These are phyloP conservation scores for Harringtonia lauricola DNA, from an alignment of 2,329 filamentous ascomycete species.

Conservation along the genomic window DNA sequence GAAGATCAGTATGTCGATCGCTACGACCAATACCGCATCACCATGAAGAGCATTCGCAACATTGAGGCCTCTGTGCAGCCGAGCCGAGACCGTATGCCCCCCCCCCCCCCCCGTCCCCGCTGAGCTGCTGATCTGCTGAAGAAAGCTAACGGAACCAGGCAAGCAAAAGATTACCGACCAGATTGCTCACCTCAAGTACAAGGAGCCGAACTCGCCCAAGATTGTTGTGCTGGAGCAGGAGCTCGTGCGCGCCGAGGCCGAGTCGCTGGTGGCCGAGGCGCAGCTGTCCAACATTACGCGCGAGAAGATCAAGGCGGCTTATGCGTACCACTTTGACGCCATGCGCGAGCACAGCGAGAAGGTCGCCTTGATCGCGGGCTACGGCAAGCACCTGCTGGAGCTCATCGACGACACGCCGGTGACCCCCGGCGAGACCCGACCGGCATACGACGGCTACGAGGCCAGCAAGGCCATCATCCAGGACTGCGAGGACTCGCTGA, in stretches of 20 bases:
- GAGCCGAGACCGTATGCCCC: constrained; percentile 76
- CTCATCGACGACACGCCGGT: constrained; percentile 94
- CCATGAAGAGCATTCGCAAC: constrained; percentile 98
- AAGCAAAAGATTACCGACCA: constrained; percentile 99
- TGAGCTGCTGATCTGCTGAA: too few species aligned
- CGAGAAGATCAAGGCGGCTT: constrained; percentile 97
- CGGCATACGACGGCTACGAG: constrained; percentile 95
- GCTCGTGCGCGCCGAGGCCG: constrained; percentile 93
- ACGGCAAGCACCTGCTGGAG: constrained; percentile 95
- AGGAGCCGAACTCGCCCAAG: constrained; percentile 95
- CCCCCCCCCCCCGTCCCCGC: too few species aligned
- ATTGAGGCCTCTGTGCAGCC: constrained; percentile 98
- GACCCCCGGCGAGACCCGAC: constrained; percentile 89
- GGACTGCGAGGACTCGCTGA: constrained; percentile 94
- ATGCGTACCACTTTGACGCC: constrained; percentile 96
- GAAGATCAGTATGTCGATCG: constrained; percentile 98
- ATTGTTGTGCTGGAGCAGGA: constrained; percentile 98
- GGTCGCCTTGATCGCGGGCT: constrained; percentile 93
- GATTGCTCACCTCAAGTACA: constrained; percentile 98
- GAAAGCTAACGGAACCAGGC: too few species aligned
- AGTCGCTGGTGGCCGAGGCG: constrained; percentile 96
- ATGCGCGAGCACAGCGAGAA: constrained; percentile 97
- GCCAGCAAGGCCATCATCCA: constrained; percentile 98
- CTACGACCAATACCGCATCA: constrained; percentile 98
- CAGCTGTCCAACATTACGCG: constrained; percentile 99